These are phyloP conservation scores for Colletotrichum incanum DNA, from an alignment of 2,329 filamentous ascomycete genomes.

Conservation along the genomic window DNA sequence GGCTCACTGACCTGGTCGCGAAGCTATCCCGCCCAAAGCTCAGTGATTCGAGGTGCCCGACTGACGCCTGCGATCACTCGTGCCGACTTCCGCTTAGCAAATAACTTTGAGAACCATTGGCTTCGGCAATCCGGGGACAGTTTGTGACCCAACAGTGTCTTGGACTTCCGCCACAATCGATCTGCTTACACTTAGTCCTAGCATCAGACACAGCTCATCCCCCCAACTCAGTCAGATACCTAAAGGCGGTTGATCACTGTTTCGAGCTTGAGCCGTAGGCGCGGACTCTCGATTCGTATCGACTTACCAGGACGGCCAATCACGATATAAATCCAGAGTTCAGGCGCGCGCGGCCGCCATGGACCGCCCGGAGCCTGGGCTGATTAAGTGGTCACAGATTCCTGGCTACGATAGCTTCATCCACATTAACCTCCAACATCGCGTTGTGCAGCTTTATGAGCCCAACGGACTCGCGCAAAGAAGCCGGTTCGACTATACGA, in stretches of 20 bases:
- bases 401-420: constrained; percentile 73
- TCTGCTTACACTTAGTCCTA: background rate
- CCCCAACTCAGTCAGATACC: background rate
- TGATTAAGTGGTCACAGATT: constrained; percentile 78
- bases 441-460: constrained; percentile 75
- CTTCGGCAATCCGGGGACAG: background rate
- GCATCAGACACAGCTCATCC: background rate
- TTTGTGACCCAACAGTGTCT: background rate
- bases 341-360: constrained; percentile 53
- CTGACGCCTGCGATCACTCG: background rate
- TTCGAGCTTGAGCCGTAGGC: background rate
- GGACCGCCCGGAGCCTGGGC: constrained; percentile 74
- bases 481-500: constrained; percentile 71
- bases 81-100: background rate
- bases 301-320: background rate
- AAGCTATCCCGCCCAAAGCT: constrained; percentile 31
- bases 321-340: constrained; percentile 20
- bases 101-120: background rate
- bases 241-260: background rate
- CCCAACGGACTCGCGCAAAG: constrained; percentile 72
- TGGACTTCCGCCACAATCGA: background rate
- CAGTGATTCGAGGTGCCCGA: constrained; percentile 21
- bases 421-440: constrained; percentile 76
- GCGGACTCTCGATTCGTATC: background rate
- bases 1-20: constrained; percentile 22